Evolutionary conservation across 495 filamentous ascomycete species (phyloP), one percentile per base, ranked within the genome.

Genomic region (Podospora pseudocomata): DNA sequence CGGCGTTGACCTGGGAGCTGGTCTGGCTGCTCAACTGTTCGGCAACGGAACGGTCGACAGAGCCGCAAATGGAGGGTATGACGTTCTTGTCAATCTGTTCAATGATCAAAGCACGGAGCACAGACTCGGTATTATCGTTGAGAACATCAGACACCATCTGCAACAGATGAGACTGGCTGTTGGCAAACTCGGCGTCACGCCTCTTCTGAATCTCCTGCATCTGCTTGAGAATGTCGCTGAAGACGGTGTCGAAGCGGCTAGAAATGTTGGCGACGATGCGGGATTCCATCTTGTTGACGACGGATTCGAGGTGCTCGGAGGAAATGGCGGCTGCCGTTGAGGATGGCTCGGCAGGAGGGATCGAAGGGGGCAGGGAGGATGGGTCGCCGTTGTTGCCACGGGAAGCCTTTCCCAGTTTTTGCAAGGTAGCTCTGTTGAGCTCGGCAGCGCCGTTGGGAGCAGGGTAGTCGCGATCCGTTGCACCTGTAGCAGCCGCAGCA

Each of bases 61-160:
- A 73, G 53, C 76, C 73, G 28, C 82, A 76, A 5, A 90, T 74
- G 63, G 72, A 72, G 3, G 90, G 88, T 58, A 91, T 77, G 59
- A 93, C 89, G 19, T 81, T 82, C 49, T 84, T 79, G 71, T 89
- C 83, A 69, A 94, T 91, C 75, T 86, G 88, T 56, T 81, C 78
- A 28, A 82, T 84, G 63, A 97, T 86, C 66, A 96, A 89, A 30
- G 85, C 86, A 28, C 86, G 80, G 39, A 97, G 83, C 27, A 89
- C 90, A 71, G 89, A 86, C 76, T 97, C 93, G 32, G 96, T 91
- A 69, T 97, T 98, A 59, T 95, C 90, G 20, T 92, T 91, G 20
- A 99, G 83, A 15, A 95, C 94, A 63, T 86, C 88, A 1, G 93
- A 95, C 9, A 99, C 91, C 57, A 97, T 83, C 23, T 92, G 90